phyloP scores from a whole-genome alignment of 1,284 basidiomycete genomes.

The Tilletia indica region DNA sequence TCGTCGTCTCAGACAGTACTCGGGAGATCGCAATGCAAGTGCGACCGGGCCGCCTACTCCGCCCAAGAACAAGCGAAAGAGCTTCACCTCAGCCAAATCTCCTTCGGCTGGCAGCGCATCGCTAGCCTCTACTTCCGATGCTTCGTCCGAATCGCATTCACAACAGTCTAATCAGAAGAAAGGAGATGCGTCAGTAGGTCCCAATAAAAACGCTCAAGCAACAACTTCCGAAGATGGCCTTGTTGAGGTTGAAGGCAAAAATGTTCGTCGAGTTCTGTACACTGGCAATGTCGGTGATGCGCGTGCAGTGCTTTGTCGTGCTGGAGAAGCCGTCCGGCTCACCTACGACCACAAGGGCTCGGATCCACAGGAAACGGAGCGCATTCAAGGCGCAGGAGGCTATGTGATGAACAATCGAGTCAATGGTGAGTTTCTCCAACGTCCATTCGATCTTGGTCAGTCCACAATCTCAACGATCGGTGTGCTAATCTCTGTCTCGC shows the following conservation, averaged over 20 bases:
- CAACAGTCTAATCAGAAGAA: background rate
- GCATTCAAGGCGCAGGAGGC: slow-evolving; percentile 94
- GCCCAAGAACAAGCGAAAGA: slow-evolving; percentile 7
- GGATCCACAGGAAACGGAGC: slow-evolving; percentile 92
- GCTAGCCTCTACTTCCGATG: background rate
- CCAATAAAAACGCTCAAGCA: background rate
- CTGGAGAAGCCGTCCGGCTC: slow-evolving; percentile 83
- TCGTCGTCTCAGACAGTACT: slow-evolving; percentile 21
- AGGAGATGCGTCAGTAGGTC: background rate
- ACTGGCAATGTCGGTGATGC: slow-evolving; percentile 96
- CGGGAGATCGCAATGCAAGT: background rate
- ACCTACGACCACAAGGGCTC: slow-evolving; percentile 99
- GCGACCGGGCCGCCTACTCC: background rate
- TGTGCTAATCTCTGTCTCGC: background rate
- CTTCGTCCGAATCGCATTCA: background rate
- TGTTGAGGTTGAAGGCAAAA: slow-evolving; percentile 17
- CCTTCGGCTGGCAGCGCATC: background rate
- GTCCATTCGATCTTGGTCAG: background rate
- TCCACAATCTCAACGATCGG: too few species aligned
- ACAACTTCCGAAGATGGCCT: slow-evolving; percentile 21
- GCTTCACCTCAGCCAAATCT: background rate
- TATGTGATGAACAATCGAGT: slow-evolving; percentile 99
- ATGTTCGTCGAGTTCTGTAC: slow-evolving; percentile 76
- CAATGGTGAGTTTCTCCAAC: slow-evolving; percentile 63
- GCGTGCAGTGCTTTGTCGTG: slow-evolving; percentile 80